Evolutionary conservation across 176 grass and related monocot species (phyloP), one percentile per base, ranked within the genome.

Genomic region (Eremochloa ophiuroides): DNA sequence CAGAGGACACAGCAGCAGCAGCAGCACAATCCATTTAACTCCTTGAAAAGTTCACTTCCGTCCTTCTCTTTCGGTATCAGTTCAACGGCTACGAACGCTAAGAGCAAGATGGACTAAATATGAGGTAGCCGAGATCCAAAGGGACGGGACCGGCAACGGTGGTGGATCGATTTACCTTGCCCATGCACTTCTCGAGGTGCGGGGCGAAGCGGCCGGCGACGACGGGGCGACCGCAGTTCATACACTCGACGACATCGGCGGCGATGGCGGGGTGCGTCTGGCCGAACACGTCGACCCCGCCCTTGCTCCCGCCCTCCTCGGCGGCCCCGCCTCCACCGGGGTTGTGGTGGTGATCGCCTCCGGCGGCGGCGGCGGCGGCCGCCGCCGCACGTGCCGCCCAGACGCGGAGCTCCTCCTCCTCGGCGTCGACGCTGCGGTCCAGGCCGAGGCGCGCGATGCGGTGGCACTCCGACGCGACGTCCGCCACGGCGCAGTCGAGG

Each of bases 151-250:
- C 16, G 3, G 68, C 2, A 77, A 74, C 55, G 7, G 77, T 8
- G 31, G 15, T 28, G 64, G 62, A 41, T 44, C 6, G 46, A 53
- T 81, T 66, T 76, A 95, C 95, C 92, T 98, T 98, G 75, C 95
- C 95, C 95, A 98, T 98, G 88, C 92, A 98, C 66, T 98, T 98
- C 86, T 98, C 95, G 51, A 98, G 66, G 83, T 98, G 95, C 40
- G 95, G 95, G 11, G 95, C 95, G 75, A 98, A 98, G 40, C 95
- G 90, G 66, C 95, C 95, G 2, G 95, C 88, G 12, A 87, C 93
- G 23, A 98, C 87, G 20, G 79, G 84, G 60, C 84, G 88, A 15
- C 92, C 93, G 35, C 95, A 98, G 80, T 98, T 98, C 92, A 98
- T 95, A 91, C 95, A 95, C 55, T 91, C 73, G 34, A 98, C 80